These are phyloP conservation scores for Rutstroemia sydowiana DNA, from an alignment of 2,329 filamentous ascomycete species.

Conservation along the genomic window DNA sequence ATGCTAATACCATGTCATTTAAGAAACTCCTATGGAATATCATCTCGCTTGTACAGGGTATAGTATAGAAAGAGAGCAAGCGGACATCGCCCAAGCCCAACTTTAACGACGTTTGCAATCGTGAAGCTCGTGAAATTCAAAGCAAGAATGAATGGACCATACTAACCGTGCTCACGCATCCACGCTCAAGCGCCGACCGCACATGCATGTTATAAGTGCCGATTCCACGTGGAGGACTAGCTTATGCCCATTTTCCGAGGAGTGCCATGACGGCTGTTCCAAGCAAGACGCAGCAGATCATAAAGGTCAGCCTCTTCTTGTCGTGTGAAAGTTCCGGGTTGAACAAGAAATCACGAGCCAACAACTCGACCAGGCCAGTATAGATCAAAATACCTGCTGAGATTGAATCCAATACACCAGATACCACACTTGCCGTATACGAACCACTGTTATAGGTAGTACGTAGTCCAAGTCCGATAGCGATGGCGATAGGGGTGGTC, in stretches of 20 bases:
- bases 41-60: not conserved
- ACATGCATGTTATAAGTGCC: not conserved
- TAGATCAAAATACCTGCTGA: conserved; percentile 44
- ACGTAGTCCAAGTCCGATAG: conserved; percentile 40
- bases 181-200: not conserved
- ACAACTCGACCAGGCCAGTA: conserved; percentile 41
- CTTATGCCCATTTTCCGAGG: conserved; percentile 41
- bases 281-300: conserved; percentile 35
- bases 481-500: conserved; percentile 45
- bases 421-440: conserved; percentile 37
- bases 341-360: conserved; percentile 44
- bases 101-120: not conserved
- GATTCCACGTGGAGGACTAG: not conserved
- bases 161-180: not conserved
- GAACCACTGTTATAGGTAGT: conserved; percentile 35
- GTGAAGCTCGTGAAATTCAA: not conserved
- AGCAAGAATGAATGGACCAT: not conserved
- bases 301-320: conserved; percentile 34
- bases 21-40: not conserved
- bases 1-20: not conserved
- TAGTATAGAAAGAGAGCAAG: not conserved
- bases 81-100: not conserved
- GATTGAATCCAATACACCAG: conserved; percentile 39
- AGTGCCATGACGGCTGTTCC: conserved; percentile 41
- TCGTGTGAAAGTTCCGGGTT: conserved; percentile 37